phyloP scores from a whole-genome alignment of 371 early-diverging fungal genomes.

The Nematocida ausubeli region DNA sequence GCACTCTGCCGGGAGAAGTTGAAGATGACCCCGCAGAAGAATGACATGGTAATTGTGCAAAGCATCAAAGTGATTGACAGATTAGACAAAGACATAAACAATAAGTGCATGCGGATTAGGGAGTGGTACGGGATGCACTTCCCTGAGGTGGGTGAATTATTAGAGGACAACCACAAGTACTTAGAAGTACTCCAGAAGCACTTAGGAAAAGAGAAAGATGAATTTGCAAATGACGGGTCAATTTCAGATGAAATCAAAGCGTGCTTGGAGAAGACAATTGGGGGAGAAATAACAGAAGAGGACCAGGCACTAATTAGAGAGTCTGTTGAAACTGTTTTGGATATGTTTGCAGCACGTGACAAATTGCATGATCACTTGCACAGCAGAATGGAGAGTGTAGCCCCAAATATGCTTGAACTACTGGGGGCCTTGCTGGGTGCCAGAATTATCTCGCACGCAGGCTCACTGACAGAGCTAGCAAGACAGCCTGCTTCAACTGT shows the following conservation, averaged over 20 bases:
- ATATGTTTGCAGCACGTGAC: conserved; percentile 77
- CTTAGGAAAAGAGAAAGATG: neutral
- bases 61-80: conserved; percentile 81
- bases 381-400: conserved; percentile 79
- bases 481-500: conserved; percentile 86
- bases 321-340: conserved; percentile 76
- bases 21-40: conserved; percentile 24
- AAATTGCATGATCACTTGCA: conserved; percentile 79
- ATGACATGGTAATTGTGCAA: conserved; percentile 85
- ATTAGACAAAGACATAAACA: conserved; percentile 89
- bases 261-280: conserved; percentile 72
- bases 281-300: conserved; percentile 79
- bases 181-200: conserved; percentile 70
- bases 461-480: conserved; percentile 79
- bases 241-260: conserved; percentile 24
- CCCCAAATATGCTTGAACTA: conserved; percentile 82
- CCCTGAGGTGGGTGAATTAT: conserved; percentile 77
- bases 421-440: conserved; percentile 85
- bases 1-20: conserved; percentile 36
- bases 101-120: conserved; percentile 86
- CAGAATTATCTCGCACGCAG: conserved; percentile 80
- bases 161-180: conserved; percentile 75
- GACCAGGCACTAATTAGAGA: conserved; percentile 78
- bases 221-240: neutral
- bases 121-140: conserved; percentile 89